Base-by-base conservation (phyloP, 2,329 filamentous ascomycete genomes). In the Sarocladium oryzae region DNA sequence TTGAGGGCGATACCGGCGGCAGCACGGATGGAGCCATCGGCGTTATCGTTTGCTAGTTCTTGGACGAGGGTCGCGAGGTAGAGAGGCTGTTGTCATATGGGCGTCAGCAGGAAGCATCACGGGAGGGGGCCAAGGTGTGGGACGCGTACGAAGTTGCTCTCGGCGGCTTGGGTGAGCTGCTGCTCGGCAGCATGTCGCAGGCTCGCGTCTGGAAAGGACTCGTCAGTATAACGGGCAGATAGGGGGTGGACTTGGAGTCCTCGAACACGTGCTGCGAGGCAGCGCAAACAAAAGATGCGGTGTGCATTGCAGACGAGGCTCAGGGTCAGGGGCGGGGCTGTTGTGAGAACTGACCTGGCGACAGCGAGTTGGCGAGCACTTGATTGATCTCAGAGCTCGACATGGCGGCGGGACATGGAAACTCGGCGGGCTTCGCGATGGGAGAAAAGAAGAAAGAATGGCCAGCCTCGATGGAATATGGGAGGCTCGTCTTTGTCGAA, bases 1-100 rank as follows among this genome's bases (percentile, higher is more conserved):
- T 99, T 99, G 65, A 99, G 78, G 61, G 93, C 92, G 62, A 99
- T 82, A 82, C 91, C 93, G 62, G 93, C 93, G 60, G 93, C 92
- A 61, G 89, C 87, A 78, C 93, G 87, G 66, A 96, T 93, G 66
- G 89, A 82, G 58, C 87, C 81, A 66, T 88, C 79, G 59, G 87
- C 85, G 60, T 82, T 79, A 66, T 97, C 92, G 72, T 96, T 96
- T 66, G 91, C 90, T 64, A 99, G 84, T 72, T 95, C 89, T 73
- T 89, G 86, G 60, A 93, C 92, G 66, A 99, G 87, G 57, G 90
- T 93, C 60, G 86, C 84, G 60, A 97, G 84, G 74, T 99, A 99
- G 70, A 87, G 83, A 63, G 93, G 85, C 93, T 96, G 55, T 67
- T 63, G 41, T 54, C 46, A 53, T n/a, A 36, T 28, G 16, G 20